Percentiles rank a stretch among this genome's conserved stretches.
Conservation (phyloP, 139 green algal genomes). For the Ostreobium quekettii region DNA sequence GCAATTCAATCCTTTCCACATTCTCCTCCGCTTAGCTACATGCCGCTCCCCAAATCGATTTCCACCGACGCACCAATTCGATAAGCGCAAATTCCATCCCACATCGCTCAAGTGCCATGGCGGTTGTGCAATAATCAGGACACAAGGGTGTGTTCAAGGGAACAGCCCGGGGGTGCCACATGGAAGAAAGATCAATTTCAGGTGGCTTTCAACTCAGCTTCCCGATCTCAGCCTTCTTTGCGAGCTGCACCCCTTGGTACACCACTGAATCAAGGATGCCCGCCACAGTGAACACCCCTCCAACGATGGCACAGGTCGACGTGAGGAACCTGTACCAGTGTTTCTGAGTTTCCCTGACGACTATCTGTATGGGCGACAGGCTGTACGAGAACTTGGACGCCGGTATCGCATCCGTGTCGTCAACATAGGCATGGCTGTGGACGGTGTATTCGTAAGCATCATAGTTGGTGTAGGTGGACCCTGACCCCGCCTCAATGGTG, state of each 20-base stretch:
- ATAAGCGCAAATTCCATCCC: too few relatives aligned
- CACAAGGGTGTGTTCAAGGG: too few relatives aligned
- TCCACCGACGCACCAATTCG: too few relatives aligned
- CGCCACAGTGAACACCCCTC: constrained; percentile 81
- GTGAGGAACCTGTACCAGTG: constrained; percentile 78
- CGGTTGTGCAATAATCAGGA: too few relatives aligned
- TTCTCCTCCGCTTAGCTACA: too few relatives aligned
- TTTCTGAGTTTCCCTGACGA: constrained; percentile 49
- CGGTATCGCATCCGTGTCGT: constrained; percentile 51
- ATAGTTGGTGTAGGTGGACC: constrained; percentile 30
- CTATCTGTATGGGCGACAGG: constrained; percentile 66
- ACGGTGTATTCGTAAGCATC: constrained; percentile 89
- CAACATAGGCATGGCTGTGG: constrained; percentile 78
- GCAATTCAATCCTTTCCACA: too few relatives aligned
- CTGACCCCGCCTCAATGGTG: constrained; percentile 49
- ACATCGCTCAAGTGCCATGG: too few relatives aligned
- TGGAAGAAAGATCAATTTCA: too few relatives aligned
- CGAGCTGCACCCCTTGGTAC: constrained; percentile 45
- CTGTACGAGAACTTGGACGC: constrained; percentile 68
- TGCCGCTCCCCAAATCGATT: too few relatives aligned
- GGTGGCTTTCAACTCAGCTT: constrained; percentile 56
- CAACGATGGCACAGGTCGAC: constrained; percentile 70
- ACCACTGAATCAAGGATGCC: constrained; percentile 77
- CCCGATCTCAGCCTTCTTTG: constrained; percentile 70
- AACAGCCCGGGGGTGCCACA: too few relatives aligned